Conservation (phyloP, 2,329 filamentous ascomycete genomes). For the Microascus cirrosus region DNA sequence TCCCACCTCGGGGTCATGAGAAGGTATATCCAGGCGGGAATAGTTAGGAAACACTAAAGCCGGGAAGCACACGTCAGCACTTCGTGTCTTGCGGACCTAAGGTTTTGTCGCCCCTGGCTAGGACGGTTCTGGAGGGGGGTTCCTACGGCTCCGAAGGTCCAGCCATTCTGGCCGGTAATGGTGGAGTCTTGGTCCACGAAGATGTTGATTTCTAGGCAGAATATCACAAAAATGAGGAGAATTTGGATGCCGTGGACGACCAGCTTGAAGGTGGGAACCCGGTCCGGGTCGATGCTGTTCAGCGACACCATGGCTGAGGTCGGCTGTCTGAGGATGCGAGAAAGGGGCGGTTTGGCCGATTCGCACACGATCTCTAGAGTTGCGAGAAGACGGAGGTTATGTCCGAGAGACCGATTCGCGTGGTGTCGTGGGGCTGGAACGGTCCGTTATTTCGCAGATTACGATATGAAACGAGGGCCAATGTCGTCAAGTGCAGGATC, state of each 20-base stretch:
- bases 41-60: constrained; percentile 50
- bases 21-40: constrained; percentile 55
- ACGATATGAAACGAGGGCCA: background rate
- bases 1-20: constrained; percentile 53
- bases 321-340: background rate
- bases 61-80: background rate
- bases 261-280: constrained; percentile 42
- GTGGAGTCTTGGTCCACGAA: constrained; percentile 35
- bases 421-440: background rate
- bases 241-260: constrained; percentile 45
- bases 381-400: background rate
- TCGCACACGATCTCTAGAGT: background rate
- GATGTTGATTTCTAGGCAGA: constrained; percentile 48
- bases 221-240: constrained; percentile 41
- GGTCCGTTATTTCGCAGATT: background rate
- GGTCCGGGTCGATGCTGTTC: constrained; percentile 3
- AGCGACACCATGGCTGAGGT: constrained; percentile 2
- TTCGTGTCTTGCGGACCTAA: background rate
- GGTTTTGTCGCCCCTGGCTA: background rate
- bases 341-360: background rate
- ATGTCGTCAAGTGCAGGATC: background rate
- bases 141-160: constrained; percentile 54
- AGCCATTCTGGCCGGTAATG: constrained; percentile 48
- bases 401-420: background rate
- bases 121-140: background rate